phyloP scores from a whole-genome alignment of 2,329 filamentous ascomycete species.

The Fusarium bactridioides region DNA sequence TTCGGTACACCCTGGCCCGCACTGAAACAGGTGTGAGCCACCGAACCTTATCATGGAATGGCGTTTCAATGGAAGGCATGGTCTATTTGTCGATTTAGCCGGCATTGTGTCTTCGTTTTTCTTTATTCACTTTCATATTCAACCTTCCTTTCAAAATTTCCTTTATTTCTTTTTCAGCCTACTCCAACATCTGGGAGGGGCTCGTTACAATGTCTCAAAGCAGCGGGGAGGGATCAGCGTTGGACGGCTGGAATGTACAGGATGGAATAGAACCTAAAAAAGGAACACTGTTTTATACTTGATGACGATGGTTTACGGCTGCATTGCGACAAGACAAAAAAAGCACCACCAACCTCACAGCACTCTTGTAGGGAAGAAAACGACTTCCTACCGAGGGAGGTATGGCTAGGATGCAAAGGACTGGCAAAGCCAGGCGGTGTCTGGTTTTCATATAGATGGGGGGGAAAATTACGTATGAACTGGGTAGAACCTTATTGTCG shows the following conservation, averaged over 20 bases:
- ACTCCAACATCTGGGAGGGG: background rate
- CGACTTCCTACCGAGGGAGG: slow-evolving; percentile 6
- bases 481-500: slow-evolving; percentile 34
- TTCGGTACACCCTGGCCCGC: slow-evolving; percentile 23
- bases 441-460: slow-evolving; percentile 34
- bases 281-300: slow-evolving; percentile 39
- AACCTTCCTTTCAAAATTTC: slow-evolving; percentile 11
- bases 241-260: slow-evolving; percentile 34
- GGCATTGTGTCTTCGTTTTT: slow-evolving; percentile 37
- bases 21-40: slow-evolving; percentile 21
- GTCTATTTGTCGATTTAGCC: slow-evolving; percentile 37
- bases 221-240: slow-evolving; percentile 28
- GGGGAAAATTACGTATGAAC: slow-evolving; percentile 36
- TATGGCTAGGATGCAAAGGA: slow-evolving; percentile 10
- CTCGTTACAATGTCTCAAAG: slow-evolving; percentile 32
- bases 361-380: slow-evolving; percentile 3
- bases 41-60: slow-evolving; percentile 38
- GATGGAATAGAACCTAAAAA: slow-evolving; percentile 38
- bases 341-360: slow-evolving; percentile 29
- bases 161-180: slow-evolving; percentile 17
- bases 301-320: slow-evolving; percentile 45
- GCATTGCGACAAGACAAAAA: slow-evolving; percentile 41
- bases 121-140: slow-evolving; percentile 16
- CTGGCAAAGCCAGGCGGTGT: slow-evolving; percentile 26
- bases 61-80: slow-evolving; percentile 40